phyloP scores from a whole-genome alignment of 2,329 filamentous ascomycete species.

The Magnaporthiopsis poae region DNA sequence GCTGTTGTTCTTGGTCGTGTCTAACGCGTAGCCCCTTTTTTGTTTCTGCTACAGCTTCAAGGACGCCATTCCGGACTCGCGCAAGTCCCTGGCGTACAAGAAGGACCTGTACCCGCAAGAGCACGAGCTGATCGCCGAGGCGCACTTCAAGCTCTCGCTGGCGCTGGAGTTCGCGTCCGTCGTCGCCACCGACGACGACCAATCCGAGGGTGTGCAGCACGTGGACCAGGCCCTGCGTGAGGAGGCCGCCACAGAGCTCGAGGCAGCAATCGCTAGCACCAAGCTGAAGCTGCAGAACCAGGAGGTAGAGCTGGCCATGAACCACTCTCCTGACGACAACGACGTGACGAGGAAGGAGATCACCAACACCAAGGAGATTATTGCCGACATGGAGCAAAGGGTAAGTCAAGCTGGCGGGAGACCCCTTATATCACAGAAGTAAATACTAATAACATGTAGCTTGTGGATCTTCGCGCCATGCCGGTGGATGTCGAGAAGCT shows the following conservation, averaged over 20 bases:
- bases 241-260: constrained; percentile 61
- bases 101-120: constrained; percentile 68
- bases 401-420: constrained; percentile 31
- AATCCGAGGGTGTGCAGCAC: constrained; percentile 33
- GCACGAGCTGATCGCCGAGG: constrained; percentile 80
- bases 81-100: constrained; percentile 68
- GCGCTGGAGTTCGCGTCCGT: constrained; percentile 89
- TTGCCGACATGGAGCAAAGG: constrained; percentile 68
- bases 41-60: constrained; percentile 46
- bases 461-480: constrained; percentile 58
- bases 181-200: constrained; percentile 47
- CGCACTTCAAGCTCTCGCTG: constrained; percentile 90
- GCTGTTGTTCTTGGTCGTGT: not conserved
- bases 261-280: constrained; percentile 64
- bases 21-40: not conserved
- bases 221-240: constrained; percentile 62
- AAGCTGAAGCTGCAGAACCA: constrained; percentile 61
- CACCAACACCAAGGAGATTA: constrained; percentile 64
- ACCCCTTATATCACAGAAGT: constrained; percentile 7
- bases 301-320: constrained; percentile 54
- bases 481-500: constrained; percentile 49
- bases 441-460: constrained; percentile 28
- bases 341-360: constrained; percentile 54
- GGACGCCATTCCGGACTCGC: constrained; percentile 76
- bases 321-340: constrained; percentile 57